phyloP scores from a whole-genome alignment of 805 yeast genomes.

The Teunomyces barrocoloradensis region DNA sequence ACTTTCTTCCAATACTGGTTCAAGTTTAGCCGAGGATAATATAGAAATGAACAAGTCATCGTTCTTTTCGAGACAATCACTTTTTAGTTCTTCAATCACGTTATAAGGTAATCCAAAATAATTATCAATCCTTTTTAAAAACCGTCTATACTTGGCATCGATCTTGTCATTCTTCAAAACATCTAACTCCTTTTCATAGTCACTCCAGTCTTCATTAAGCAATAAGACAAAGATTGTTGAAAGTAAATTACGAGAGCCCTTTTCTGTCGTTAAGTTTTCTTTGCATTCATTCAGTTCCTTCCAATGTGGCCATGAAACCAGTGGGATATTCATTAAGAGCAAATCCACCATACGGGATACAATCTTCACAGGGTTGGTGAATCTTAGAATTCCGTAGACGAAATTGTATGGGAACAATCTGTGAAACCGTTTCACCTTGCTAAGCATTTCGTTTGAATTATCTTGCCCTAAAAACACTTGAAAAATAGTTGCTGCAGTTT shows the following conservation, averaged over 20 bases:
- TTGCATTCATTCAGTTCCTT: conserved; percentile 10
- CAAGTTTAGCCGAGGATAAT: conserved; percentile 17
- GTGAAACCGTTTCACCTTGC: conserved; percentile 71
- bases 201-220: conserved; percentile 69
- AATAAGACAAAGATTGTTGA: conserved; percentile 74
- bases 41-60: conserved; percentile 25
- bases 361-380: conserved; percentile 85
- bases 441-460: conserved; percentile 70
- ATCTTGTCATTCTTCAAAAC: conserved; percentile 43
- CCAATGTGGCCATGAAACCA: conserved; percentile 19
- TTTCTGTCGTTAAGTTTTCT: conserved; percentile 6
- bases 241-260: conserved; percentile 42
- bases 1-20: conserved; percentile 15
- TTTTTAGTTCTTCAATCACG: conserved; percentile 14
- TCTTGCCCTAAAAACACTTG: conserved; percentile 80
- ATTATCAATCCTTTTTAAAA: conserved; percentile 24
- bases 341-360: conserved; percentile 78
- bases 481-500: conserved; percentile 80
- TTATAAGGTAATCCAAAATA: conserved; percentile 17
- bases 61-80: conserved; percentile 12
- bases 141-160: conserved; percentile 24
- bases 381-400: conserved; percentile 70
- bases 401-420: conserved; percentile 75
- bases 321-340: conserved; percentile 55
- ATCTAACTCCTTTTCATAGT: conserved; percentile 53